Base-by-base conservation (phyloP, 768 basidiomycete genomes). In the Gelatoporia subvermispora region DNA sequence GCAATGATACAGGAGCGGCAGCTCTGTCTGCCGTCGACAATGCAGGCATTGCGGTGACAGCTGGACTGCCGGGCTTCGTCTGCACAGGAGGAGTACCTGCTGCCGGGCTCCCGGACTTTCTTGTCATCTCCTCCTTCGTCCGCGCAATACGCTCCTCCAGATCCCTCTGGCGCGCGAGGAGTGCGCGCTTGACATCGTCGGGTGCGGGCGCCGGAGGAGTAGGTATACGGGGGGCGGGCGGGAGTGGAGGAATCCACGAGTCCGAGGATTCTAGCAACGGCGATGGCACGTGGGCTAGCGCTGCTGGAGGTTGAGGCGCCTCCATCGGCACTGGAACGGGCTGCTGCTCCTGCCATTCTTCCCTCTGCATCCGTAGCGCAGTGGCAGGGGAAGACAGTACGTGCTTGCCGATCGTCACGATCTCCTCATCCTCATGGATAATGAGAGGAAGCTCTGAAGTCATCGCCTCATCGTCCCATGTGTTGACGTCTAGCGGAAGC, bases 131-230 rank as follows among this genome's bases (percentile, higher is more conserved):
- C 5, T 45, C 41, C 38, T 49, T 50, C 10, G 43, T 35, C 17
- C 43, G 37, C n/a, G 44, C 49, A 24, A 57, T 51, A 24, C 42
- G 46, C 25, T 49, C 49, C 41, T 54, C 51, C 10, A 56, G 42
- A 31, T 52, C 52, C 15, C 43, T 49, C 34, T 51, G 45, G 9
- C 49, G 49, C 2, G 49, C 48, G 15, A 42, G 41, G 4, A 49
- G 35, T 3, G 36, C 16, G 16, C 23, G 45, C 36, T 39, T 47
- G 13, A 36, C 17, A 20, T 28, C 28, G 23, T 17, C 21, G 18
- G 42, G 3, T 7, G 24, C 43, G 28, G 37, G 15, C 7, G 37
- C 8, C 7, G 37, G 15, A n/a, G 37, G 37, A 38, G 37, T 38
- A n/a, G 37, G 5, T 8, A 38, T 20, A 8, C n/a, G 37, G 16